Conservation (phyloP, 148 eudicot genomes). For the Drosera capensis region DNA sequence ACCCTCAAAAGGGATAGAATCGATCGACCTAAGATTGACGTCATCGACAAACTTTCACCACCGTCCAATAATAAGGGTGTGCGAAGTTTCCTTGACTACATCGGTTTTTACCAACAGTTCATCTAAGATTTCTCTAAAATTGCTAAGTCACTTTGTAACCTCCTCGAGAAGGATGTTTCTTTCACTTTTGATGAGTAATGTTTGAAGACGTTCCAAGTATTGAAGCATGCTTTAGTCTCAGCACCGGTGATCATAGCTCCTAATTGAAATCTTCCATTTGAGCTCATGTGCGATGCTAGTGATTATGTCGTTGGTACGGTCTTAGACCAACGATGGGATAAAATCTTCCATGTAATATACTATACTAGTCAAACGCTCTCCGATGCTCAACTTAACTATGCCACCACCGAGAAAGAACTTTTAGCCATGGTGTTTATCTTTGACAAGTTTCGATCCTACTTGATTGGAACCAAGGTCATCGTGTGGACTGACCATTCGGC, state of each 20-base stretch:
- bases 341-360: neutral
- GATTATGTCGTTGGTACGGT: neutral
- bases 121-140: neutral
- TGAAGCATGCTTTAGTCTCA: neutral
- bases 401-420: slow-evolving; percentile 1
- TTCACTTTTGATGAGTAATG: neutral
- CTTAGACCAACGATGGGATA: neutral
- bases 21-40: too few species aligned
- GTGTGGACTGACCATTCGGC: neutral
- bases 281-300: neutral
- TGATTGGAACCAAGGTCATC: neutral
- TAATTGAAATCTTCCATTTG: neutral
- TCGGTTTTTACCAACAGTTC: neutral
- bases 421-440: neutral
- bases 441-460: neutral
- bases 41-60: too few species aligned
- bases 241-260: neutral
- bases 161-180: neutral
- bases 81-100: neutral
- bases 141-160: neutral
- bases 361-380: neutral
- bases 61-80: too few species aligned
- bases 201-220: neutral
- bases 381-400: neutral
- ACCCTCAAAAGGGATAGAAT: too few species aligned